Evolutionary conservation across 345 rosid species (phyloP).

Genomic region (Noccaea caerulescens): DNA sequence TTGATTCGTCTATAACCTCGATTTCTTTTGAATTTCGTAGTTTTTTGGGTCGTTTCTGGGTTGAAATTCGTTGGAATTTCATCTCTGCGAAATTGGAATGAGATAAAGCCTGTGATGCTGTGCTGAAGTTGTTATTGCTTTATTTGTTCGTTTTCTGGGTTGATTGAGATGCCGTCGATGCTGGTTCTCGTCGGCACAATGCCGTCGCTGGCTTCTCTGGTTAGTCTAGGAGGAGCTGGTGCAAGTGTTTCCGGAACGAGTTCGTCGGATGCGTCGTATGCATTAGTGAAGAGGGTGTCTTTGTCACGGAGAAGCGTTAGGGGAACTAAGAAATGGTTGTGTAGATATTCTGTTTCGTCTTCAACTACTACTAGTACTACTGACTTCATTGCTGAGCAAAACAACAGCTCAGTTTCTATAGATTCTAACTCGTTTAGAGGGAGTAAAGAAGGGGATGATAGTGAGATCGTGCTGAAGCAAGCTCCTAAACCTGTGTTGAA

Average conservation of each 20-base stretch:
- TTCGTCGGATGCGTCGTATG: constrained; percentile 55
- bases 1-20: constrained; percentile 20
- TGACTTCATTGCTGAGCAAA: constrained; percentile 73
- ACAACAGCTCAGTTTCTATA: constrained; percentile 54
- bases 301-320: constrained; percentile 52
- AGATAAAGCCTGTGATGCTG: constrained; percentile 24
- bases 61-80: constrained; percentile 10
- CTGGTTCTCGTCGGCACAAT: constrained; percentile 76
- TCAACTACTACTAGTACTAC: constrained; percentile 51
- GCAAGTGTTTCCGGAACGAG: constrained; percentile 49
- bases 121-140: constrained; percentile 27
- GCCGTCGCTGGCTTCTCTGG: constrained; percentile 77
- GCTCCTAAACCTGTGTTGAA: constrained; percentile 79
- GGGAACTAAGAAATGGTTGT: constrained; percentile 65
- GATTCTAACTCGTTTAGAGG: constrained; percentile 54
- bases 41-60: constrained; percentile 18
- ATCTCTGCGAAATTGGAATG: constrained; percentile 19
- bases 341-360: constrained; percentile 77
- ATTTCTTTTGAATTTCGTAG: constrained; percentile 6
- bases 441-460: constrained; percentile 50
- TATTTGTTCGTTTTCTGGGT: constrained; percentile 17
- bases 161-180: constrained; percentile 55
- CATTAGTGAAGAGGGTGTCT: constrained; percentile 66
- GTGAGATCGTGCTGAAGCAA: constrained; percentile 69
- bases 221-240: constrained; percentile 56